Evolutionary conservation across 768 basidiomycete species (phyloP), one percentile per base, ranked within the genome.

Genomic region (Podaxis sp.): DNA sequence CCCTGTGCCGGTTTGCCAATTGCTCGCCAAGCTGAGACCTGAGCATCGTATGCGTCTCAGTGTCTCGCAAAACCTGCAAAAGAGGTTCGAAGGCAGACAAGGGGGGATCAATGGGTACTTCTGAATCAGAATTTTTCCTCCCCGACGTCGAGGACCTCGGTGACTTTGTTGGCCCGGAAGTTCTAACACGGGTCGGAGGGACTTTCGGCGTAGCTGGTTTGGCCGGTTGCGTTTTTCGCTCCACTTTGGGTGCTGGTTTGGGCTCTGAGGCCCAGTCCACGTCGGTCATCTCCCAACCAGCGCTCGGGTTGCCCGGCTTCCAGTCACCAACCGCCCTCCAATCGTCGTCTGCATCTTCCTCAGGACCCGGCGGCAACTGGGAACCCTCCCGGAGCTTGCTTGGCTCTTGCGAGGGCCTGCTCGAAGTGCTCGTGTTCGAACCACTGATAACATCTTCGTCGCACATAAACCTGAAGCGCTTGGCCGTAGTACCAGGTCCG

Each of bases 11-110:
- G n/a, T 40, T 60, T 24, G 59, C 59, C 26, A 60, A 28, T 11
- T 28, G 59, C 20, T 53, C 51, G 15, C 59, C 59, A 2, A 60
- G 26, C 17, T 60, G 59, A 2, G 59, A 52, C n/a, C 50, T 60
- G 40, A 11, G 26, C 37, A 60, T 52, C 20, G 59, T 44, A 24
- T 30, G 24, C 4, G 28, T 20, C 24, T 60, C 59, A 26, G 50
- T 12, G 4, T 22, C 22, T 10, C 41, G 24, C 26, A 60, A 52
- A 40, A 60, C 37, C 7, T 52, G 22, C 37, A 60, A 17, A 38
- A 60, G 59, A 10, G 50, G 59, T 10, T 53, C 40, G 49, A 60
- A 60, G 7, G 24, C 24, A 20, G 37, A 40, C 17, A 17, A 44
- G 20, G 51, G 51, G 26, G 38, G 50, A 24, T 60, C 50, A 22